Conservation (phyloP, 345 rosid species). For the Chamaenerion angustifolium region DNA sequence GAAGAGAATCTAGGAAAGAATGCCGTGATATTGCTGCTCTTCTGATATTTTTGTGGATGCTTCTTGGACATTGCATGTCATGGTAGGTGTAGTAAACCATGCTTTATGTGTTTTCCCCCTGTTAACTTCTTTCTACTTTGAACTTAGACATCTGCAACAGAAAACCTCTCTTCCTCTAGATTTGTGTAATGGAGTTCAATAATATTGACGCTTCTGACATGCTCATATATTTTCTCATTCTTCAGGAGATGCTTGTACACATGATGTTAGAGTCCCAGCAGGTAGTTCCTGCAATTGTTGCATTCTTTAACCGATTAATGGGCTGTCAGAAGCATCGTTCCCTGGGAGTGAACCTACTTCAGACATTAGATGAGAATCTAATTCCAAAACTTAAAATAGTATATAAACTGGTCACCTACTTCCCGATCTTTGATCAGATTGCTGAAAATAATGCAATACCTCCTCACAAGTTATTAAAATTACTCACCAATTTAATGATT, state of each 20-base stretch:
- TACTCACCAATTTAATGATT: constrained; percentile 48
- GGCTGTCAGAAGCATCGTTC: constrained; percentile 58
- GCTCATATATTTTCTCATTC: constrained; percentile 14
- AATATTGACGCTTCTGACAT: not conserved
- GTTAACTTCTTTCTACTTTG: too few relatives aligned
- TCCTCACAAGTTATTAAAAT: constrained; percentile 48
- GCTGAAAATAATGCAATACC: constrained; percentile 68
- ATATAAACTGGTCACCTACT: constrained; percentile 48
- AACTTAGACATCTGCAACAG: too few relatives aligned
- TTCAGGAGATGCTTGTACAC: constrained; percentile 71
- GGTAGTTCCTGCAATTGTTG: constrained; percentile 65
- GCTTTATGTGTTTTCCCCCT: too few relatives aligned
- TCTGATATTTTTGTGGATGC: too few relatives aligned
- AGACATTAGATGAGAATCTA: constrained; percentile 51
- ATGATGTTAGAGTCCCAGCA: constrained; percentile 43
- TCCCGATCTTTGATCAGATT: constrained; percentile 61
- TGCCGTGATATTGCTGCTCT: too few relatives aligned
- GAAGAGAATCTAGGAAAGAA: too few relatives aligned
- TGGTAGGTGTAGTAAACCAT: too few relatives aligned
- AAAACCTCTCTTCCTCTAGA: not conserved
- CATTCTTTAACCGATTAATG: constrained; percentile 53
- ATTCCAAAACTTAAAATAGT: constrained; percentile 51
- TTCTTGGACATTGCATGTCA: too few relatives aligned
- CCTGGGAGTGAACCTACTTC: constrained; percentile 77
- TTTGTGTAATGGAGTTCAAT: not conserved